Conservation (phyloP, 495 filamentous ascomycete genomes). For the Delitschia confertaspora region DNA sequence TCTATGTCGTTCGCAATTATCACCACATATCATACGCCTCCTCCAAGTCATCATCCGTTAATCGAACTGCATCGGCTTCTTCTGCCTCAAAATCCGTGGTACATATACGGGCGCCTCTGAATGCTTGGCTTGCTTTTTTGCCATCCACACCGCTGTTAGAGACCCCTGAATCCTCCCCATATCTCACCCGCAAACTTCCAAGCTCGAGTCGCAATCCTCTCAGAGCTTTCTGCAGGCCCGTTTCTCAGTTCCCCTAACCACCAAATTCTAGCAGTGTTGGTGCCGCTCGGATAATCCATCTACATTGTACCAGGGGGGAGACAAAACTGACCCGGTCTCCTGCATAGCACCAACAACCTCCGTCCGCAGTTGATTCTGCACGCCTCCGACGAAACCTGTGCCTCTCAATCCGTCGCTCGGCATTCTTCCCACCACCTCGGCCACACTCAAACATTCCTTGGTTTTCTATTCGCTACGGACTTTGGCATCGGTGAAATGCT, state of each 20-base stretch:
- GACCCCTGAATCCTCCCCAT: conserved; percentile 6
- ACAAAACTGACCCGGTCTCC: not conserved
- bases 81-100: too few species aligned
- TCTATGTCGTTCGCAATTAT: too few species aligned
- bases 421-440: not conserved
- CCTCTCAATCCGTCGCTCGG: conserved; percentile 1
- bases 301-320: not conserved
- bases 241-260: not conserved
- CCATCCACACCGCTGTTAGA: conserved; percentile 11
- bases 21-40: too few species aligned
- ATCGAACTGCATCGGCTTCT: too few species aligned
- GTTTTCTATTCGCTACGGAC: conserved; percentile 3
- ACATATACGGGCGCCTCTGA: too few species aligned
- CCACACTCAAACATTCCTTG: conserved; percentile 3
- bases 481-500: conserved; percentile 15
- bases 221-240: conserved; percentile 7
- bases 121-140: too few species aligned
- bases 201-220: not conserved
- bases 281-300: not conserved
- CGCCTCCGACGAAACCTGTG: conserved; percentile 1
- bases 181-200: not conserved
- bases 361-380: conserved; percentile 11
- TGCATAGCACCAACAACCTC: not conserved
- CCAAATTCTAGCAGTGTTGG: conserved; percentile 11
- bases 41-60: too few species aligned